phyloP scores from a whole-genome alignment of 1,284 basidiomycete species.

The Anthracocystis panici-leucophaei region DNA sequence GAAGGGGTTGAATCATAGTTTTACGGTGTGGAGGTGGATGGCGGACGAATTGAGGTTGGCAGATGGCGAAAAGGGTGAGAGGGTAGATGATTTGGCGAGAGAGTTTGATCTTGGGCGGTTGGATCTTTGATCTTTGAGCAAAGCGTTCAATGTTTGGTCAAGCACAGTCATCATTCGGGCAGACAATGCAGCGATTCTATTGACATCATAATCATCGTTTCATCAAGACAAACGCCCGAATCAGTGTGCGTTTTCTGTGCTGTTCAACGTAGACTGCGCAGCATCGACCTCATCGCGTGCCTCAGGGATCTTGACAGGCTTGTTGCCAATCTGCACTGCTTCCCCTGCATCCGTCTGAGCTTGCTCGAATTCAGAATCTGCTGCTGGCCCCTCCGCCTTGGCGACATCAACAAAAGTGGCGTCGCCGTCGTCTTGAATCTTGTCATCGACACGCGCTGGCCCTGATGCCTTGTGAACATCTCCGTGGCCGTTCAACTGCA shows the following conservation, averaged over 20 bases:
- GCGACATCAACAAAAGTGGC: conserved; percentile 26
- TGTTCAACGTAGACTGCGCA: too few species aligned
- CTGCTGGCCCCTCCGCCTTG: conserved; percentile 28
- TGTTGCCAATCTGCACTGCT: conserved; percentile 20
- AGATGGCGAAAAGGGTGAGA: not conserved
- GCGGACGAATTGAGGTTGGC: not conserved
- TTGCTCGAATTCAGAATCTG: conserved; percentile 19
- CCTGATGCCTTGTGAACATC: not conserved
- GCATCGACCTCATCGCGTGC: not conserved
- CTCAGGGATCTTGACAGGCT: conserved; percentile 26
- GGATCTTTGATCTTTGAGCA: conserved; percentile 22
- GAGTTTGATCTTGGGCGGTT: conserved; percentile 40
- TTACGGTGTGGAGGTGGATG: conserved; percentile 70
- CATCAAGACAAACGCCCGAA: not conserved
- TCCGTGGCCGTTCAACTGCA: conserved; percentile 7
- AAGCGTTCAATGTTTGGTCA: too few species aligned
- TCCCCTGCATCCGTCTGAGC: conserved; percentile 29
- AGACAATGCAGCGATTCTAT: not conserved
- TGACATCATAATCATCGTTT: not conserved
- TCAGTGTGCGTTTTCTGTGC: too few species aligned
- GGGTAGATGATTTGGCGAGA: conserved; percentile 3
- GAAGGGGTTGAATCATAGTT: conserved; percentile 70
- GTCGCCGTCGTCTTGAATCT: not conserved
- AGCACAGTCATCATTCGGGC: not conserved
- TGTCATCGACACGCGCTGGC: not conserved